Base-by-base conservation (phyloP, 768 basidiomycete genomes). In the Jaapia argillacea region DNA sequence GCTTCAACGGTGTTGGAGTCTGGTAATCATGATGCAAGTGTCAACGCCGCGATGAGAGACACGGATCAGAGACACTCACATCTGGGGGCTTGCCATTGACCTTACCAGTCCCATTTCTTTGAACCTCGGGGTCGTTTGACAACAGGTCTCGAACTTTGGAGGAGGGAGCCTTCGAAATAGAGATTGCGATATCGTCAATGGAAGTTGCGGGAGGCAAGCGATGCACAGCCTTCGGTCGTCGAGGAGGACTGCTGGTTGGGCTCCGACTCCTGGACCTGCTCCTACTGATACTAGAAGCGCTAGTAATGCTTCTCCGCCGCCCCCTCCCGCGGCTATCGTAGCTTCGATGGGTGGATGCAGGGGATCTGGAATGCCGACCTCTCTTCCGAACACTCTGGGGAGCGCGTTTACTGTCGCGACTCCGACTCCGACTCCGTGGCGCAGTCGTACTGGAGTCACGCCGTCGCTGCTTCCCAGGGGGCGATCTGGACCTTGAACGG, bases 401-500 rank as follows among this genome's bases (percentile, higher is more conserved):
- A 41, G 66, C 63, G 39, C 64, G 68, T n/a, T n/a, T n/a, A n/a
- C n/a, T n/a, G 48, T 65, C 66, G 31, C 71, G 74, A 36, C 67
- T 66, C 4, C 76, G 74, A 6, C 72, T 70, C 31, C 61, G 71
- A 51, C 73, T 75, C 18, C 67, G 57, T 12, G 56, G 59, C 36
- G 58, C 58, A 5, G 47, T 35, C 39, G 71, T 74, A 55, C 75
- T 80, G 6, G 68, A 63, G 45, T 72, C 74, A 47, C 69, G 67
- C 37, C 75, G 71, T 36, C 65, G 69, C 21, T 70, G 74, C 55
- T 79, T 79, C 16, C 81, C 81, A 20, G 83, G 79, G 45, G 62
- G 55, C 26, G 75, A 79, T 31, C 68, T 69, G 22, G 84, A 71
- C 45, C 59, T 60, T 5, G 69, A 77, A 21, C 50, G 53, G 25